A percentile compares a stretch with the other conserved stretches of the same genome.
These are phyloP conservation scores for Auricularia auricula-judae DNA, from an alignment of 768 basidiomycete species.

Conservation along the genomic window DNA sequence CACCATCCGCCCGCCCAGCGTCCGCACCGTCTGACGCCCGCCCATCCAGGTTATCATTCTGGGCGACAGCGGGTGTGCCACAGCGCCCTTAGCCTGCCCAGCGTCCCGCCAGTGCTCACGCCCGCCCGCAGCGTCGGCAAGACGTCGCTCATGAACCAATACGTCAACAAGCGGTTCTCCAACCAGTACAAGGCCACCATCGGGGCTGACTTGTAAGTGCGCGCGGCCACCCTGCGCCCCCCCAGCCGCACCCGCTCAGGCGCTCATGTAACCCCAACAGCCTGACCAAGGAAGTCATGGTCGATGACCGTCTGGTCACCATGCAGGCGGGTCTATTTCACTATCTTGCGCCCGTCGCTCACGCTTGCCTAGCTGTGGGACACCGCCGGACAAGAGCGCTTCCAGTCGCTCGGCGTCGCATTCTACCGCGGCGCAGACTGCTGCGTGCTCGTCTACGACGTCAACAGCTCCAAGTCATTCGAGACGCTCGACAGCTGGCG, in stretches of 20 bases:
- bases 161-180: constrained; percentile 98
- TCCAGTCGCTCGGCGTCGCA: constrained; percentile 97
- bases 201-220: constrained; percentile 76
- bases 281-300: constrained; percentile 97
- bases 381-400: constrained; percentile 98
- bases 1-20: background rate
- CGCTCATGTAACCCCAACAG: constrained; percentile 27
- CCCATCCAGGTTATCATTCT: constrained; percentile 84
- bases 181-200: constrained; percentile 99
- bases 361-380: constrained; percentile 73
- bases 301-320: constrained; percentile 94
- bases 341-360: constrained; percentile 5
- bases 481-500: constrained; percentile 99
- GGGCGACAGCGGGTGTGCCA: constrained; percentile 86
- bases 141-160: constrained; percentile 99
- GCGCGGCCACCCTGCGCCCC: constrained; percentile 23
- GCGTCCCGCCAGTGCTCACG: constrained; percentile 3
- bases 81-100: background rate
- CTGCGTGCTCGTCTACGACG: constrained; percentile 98
- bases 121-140: constrained; percentile 70
- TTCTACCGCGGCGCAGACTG: constrained; percentile 99
- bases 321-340: constrained; percentile 70
- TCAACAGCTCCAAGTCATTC: constrained; percentile 96
- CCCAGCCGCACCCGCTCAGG: constrained; percentile 12
- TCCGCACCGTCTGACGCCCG: constrained; percentile 8